Conservation (phyloP, 352 stramenopile genomes). For the Pythium coloratum region DNA sequence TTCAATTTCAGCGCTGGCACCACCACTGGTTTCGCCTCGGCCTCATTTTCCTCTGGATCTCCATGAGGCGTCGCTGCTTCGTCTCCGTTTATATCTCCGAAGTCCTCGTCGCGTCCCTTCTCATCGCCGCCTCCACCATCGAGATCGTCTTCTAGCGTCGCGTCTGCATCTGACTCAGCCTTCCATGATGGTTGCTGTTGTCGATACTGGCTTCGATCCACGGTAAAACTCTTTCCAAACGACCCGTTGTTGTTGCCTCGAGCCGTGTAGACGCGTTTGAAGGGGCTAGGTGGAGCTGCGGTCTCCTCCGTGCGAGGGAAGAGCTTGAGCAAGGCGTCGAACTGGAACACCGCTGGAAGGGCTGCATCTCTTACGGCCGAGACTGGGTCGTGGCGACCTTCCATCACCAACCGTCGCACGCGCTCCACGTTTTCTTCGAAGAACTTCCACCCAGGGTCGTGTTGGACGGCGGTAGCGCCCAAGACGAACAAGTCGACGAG, state of each 20-base stretch:
- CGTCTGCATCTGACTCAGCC: not conserved
- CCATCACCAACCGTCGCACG: conserved; percentile 40
- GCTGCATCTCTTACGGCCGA: conserved; percentile 57
- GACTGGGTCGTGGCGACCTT: conserved; percentile 49
- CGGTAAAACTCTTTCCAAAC: conserved; percentile 4
- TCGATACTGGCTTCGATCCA: not conserved
- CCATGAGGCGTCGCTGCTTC: conserved; percentile 11
- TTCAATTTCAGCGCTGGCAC: conserved; percentile 5
- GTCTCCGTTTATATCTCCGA: conserved; percentile 24
- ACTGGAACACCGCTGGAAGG: conserved; percentile 35
- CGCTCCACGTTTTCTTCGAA: conserved; percentile 34
- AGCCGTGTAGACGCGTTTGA: conserved; percentile 21
- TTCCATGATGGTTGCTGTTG: not conserved
- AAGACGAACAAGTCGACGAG: conserved; percentile 47
- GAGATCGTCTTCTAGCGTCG: not conserved
- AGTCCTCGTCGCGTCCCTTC: conserved; percentile 26
- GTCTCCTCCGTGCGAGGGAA: conserved; percentile 21
- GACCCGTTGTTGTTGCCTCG: conserved; percentile 13
- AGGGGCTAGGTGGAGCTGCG: conserved; percentile 16
- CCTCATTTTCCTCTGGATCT: not conserved
- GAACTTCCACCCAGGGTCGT: not conserved
- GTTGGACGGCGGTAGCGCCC: conserved; percentile 27
- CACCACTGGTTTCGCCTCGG: not conserved
- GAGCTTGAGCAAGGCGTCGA: conserved; percentile 42
- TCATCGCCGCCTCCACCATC: conserved; percentile 13